These are phyloP conservation scores for Cocos nucifera DNA, from an alignment of 176 grass and related monocot species.

Conservation along the genomic window DNA sequence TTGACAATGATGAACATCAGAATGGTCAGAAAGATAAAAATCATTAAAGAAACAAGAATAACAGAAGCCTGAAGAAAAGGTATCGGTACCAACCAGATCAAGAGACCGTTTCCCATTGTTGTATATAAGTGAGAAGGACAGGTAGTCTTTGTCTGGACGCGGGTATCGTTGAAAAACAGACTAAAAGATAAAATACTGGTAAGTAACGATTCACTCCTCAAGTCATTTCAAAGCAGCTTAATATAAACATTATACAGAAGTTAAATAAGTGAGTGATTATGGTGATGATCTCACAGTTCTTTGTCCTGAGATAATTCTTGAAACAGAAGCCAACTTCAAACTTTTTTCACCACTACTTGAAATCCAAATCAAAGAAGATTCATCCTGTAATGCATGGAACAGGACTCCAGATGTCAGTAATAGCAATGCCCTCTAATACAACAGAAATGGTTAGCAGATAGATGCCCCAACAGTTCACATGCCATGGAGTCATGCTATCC, in stretches of 20 bases:
- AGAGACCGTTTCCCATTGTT: slow-evolving; percentile 76
- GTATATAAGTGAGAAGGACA: slow-evolving; percentile 95
- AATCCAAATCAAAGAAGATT: slow-evolving; percentile 88
- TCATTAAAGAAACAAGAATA: slow-evolving; percentile 3
- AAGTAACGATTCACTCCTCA: too few species aligned
- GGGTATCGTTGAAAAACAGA: slow-evolving; percentile 88
- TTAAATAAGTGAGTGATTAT: too few species aligned
- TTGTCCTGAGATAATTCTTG: slow-evolving; percentile 75
- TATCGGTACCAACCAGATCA: slow-evolving; percentile 47
- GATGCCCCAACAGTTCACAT: too few species aligned
- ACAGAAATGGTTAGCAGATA: too few species aligned
- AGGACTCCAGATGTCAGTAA: too few species aligned
- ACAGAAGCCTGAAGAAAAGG: background rate
- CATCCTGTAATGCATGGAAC: slow-evolving; percentile 34
- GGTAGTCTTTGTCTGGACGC: slow-evolving; percentile 79
- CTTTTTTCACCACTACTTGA: slow-evolving; percentile 71
- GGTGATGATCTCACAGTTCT: slow-evolving; percentile 58
- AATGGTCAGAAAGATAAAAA: slow-evolving; percentile 8
- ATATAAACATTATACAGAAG: too few species aligned
- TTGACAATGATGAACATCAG: background rate
- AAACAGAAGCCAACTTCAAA: slow-evolving; percentile 79
- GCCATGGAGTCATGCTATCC: too few species aligned
- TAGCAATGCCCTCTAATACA: too few species aligned
- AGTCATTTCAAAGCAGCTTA: too few species aligned
- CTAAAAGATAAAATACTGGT: slow-evolving; percentile 20